These are phyloP conservation scores for Solanum commersonii DNA, from an alignment of 257 asterid species.

Conservation along the genomic window DNA sequence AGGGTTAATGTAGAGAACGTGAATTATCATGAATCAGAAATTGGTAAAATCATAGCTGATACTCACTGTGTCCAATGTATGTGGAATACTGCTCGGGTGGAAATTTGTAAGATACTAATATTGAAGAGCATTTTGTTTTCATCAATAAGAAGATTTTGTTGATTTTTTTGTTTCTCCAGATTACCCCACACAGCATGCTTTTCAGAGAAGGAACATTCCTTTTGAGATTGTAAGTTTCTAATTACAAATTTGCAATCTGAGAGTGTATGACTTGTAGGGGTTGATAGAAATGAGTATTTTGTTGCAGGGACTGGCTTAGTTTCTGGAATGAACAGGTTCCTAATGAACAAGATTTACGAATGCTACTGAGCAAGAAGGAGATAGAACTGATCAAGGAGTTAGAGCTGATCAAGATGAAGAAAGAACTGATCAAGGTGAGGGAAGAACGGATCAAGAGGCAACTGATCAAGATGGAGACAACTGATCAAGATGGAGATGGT, in stretches of 20 bases:
- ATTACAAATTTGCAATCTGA: not conserved
- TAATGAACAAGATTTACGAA: too few species aligned
- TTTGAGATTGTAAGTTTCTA: not conserved
- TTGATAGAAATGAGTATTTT: not conserved
- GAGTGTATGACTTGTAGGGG: not conserved
- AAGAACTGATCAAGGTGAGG: not conserved
- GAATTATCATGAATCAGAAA: not conserved
- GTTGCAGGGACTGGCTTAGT: not conserved
- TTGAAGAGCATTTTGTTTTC: too few species aligned
- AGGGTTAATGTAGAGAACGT: too few species aligned
- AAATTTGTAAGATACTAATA: not conserved
- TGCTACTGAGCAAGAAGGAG: not conserved
- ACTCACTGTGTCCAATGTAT: not conserved
- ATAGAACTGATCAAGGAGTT: not conserved
- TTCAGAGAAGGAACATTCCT: not conserved
- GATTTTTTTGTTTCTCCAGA: not conserved
- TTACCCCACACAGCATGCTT: not conserved
- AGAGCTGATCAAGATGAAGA: too few species aligned
- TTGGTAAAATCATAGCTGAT: not conserved
- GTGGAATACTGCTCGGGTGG: not conserved
- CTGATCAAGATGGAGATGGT: too few species aligned
- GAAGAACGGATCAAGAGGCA: too few species aligned
- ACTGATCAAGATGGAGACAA: too few species aligned
- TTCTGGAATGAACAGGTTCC: too few species aligned
- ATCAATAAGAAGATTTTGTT: not conserved